Conservation (phyloP, 2,329 filamentous ascomycete species). For the Trichoderma asperellum region DNA sequence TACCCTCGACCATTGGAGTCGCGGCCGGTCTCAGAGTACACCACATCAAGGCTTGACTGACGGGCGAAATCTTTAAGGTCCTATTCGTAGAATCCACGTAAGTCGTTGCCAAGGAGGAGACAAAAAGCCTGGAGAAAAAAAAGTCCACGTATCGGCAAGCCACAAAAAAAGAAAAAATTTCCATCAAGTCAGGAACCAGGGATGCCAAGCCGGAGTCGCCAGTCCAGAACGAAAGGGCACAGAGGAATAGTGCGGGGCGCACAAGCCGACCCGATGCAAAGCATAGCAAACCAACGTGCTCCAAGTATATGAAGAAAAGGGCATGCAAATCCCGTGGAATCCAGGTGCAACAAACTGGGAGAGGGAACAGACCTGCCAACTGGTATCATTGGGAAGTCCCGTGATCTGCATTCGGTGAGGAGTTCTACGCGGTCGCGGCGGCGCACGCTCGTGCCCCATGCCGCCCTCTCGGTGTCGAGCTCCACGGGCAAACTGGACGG, state of each 20-base stretch:
- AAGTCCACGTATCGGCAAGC: slow-evolving; percentile 43
- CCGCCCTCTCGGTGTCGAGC: slow-evolving; percentile 61
- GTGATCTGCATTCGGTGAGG: slow-evolving; percentile 96
- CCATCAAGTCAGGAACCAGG: slow-evolving; percentile 44
- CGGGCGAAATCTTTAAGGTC: slow-evolving; percentile 99
- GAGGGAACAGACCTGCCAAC: slow-evolving; percentile 97
- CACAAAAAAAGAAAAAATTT: slow-evolving; percentile 24
- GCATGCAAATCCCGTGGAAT: slow-evolving; percentile 44
- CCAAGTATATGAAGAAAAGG: slow-evolving; percentile 39
- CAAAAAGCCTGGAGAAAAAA: slow-evolving; percentile 36
- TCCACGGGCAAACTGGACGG: slow-evolving; percentile 96
- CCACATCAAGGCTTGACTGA: slow-evolving; percentile 93
- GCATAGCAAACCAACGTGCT: slow-evolving; percentile 38
- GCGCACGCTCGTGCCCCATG: slow-evolving; percentile 55
- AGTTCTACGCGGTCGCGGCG: slow-evolving; percentile 85
- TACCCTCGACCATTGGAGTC: slow-evolving; percentile 92
- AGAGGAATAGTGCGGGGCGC: slow-evolving; percentile 29
- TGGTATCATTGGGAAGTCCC: slow-evolving; percentile 96
- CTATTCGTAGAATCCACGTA: slow-evolving; percentile 84
- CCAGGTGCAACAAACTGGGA: slow-evolving; percentile 61
- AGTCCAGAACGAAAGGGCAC: slow-evolving; percentile 31
- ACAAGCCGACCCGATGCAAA: slow-evolving; percentile 32
- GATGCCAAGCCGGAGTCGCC: slow-evolving; percentile 36
- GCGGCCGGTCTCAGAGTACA: slow-evolving; percentile 94
- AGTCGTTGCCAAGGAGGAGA: slow-evolving; percentile 66